Base-by-base conservation (phyloP, 306 rosid species). In the Hylodesmum podocarpum region DNA sequence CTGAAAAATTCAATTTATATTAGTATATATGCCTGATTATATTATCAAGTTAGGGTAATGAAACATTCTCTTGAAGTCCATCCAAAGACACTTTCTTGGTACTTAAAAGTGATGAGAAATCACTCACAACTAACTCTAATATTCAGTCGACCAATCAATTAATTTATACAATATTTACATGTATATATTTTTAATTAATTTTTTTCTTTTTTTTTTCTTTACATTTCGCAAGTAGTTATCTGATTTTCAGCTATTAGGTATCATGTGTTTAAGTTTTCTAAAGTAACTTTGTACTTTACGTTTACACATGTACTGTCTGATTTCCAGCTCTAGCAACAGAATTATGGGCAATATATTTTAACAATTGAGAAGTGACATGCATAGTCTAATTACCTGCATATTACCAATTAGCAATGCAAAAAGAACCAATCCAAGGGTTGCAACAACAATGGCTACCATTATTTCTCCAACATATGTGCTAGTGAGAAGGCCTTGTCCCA, bases 391-490 rank as follows among this genome's bases (percentile, higher is more conserved):
- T 78, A 90, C 99, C 85, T 95, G 99, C 98, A 95, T 92, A 73
- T 95, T 95, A 73, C 99, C 99, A 27, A 95, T 92, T 41, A 95
- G 89, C 86, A 92, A 79, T 8, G 88, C 97, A 51, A 95, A 95
- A 70, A 95, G 97, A 76, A 95, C 96, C 82, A 92, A 73, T 50
- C 97, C 99, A 72, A 92, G 88, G 61, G 89, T 88, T 14, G 96
- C 97, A 33, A 90, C 78, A 33, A 95, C 82, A 78, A 95, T 91
- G 58, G 99, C 96, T 3, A 92, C 89, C 31, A 87, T 58, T 47
- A 92, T 89, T 81, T 95, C 99, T 71, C 99, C 98, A 53, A 89
- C 90, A 10, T 78, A 95, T 67, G 96, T 92, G 83, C 97, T 95
- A 10, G 98, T 91, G 5, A 87, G 80, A 75, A 95, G 97, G 82